phyloP scores from a whole-genome alignment of 2,329 filamentous ascomycete species.

The Microdochium bolleyi region DNA sequence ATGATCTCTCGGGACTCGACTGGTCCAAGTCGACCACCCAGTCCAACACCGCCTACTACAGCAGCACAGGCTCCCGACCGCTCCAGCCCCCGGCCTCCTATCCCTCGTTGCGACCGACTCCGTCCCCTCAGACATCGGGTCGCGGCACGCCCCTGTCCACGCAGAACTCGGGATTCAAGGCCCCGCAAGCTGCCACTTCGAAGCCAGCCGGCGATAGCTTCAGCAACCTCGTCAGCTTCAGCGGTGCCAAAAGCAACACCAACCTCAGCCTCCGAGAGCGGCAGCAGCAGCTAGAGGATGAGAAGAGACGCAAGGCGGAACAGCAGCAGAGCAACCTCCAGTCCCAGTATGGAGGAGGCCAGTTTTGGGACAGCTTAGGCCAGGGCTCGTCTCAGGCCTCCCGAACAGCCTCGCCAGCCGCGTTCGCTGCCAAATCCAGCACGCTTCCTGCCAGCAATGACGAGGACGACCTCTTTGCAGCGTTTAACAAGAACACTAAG shows the following conservation, averaged over 20 bases:
- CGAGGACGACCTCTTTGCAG: constrained; percentile 59
- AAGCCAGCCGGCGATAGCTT: constrained; percentile 65
- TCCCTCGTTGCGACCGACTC: constrained; percentile 43
- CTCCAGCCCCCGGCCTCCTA: constrained; percentile 13
- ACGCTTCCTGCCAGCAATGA: constrained; percentile 21
- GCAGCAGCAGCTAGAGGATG: constrained; percentile 57
- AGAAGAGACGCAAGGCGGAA: constrained; percentile 65
- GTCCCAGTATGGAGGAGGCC: constrained; percentile 66
- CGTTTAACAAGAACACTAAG: constrained; percentile 58
- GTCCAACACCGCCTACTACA: constrained; percentile 6
- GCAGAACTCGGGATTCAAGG: constrained; percentile 35
- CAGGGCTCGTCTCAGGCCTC: constrained; percentile 37
- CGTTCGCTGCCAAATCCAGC: neutral
- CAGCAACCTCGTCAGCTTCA: constrained; percentile 64
- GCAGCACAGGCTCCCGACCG: neutral
- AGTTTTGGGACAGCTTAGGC: constrained; percentile 70
- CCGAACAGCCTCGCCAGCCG: constrained; percentile 35
- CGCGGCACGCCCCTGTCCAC: constrained; percentile 48
- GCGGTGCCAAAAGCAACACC: constrained; percentile 50
- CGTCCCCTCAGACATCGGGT: constrained; percentile 46
- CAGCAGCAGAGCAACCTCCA: constrained; percentile 66
- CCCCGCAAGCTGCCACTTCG: constrained; percentile 32
- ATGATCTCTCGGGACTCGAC: constrained; percentile 23
- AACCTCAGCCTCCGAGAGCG: constrained; percentile 75
- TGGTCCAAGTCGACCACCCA: constrained; percentile 21